Evolutionary conservation across 2,329 filamentous ascomycete genomes (phyloP).

Genomic region (Penicillium italicum): DNA sequence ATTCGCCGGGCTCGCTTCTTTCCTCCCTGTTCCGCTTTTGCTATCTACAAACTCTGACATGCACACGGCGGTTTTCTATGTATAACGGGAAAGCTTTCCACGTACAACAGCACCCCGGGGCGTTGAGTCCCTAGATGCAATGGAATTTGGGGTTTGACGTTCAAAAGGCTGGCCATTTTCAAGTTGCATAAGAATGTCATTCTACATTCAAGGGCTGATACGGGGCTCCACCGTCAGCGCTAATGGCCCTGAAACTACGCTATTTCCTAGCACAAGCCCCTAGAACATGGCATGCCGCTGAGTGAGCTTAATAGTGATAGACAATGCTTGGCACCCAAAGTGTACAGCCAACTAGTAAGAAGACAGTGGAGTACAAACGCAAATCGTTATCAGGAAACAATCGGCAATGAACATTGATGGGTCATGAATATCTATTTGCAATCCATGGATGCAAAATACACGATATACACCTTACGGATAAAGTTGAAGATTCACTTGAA

Average conservation of each 20-base stretch:
- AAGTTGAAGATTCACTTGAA: too few relatives aligned
- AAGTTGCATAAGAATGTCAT: background rate
- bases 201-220: background rate
- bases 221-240: constrained; percentile 7
- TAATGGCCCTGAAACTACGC: background rate
- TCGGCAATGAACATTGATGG: background rate
- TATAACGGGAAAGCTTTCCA: constrained; percentile 1
- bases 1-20: background rate
- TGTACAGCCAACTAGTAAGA: background rate
- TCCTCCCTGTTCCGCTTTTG: background rate
- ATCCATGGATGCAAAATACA: background rate
- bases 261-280: background rate
- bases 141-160: background rate
- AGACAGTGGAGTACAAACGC: background rate
- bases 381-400: constrained; percentile 1
- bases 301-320: background rate
- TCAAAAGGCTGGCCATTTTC: background rate
- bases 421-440: too few relatives aligned
- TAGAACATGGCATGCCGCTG: background rate
- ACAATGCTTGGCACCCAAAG: background rate
- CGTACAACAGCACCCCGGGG: background rate
- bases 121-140: background rate
- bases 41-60: background rate
- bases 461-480: too few relatives aligned
- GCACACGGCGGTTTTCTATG: background rate